Evolutionary conservation across 495 filamentous ascomycete genomes (phyloP).

Genomic region (Aspergillus heteromorphus): DNA sequence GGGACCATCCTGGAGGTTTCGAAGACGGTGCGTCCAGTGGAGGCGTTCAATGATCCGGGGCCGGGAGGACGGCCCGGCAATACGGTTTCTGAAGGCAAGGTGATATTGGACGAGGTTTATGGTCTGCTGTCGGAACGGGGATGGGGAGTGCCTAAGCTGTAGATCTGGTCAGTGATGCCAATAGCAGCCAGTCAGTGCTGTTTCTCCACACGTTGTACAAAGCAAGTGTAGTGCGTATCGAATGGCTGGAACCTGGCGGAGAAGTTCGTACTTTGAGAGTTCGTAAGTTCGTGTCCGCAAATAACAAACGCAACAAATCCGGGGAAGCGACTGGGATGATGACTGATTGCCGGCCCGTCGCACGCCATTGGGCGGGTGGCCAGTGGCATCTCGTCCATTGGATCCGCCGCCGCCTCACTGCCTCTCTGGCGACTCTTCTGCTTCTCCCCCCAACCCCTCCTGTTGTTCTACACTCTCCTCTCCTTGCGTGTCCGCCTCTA

Average conservation of each 20-base stretch:
- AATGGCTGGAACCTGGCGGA: too few species aligned
- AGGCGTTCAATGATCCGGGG: constrained; percentile 53
- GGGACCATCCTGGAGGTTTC: constrained; percentile 57
- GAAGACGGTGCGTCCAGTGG: constrained; percentile 49
- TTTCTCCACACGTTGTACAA: too few species aligned
- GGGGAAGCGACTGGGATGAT: not conserved
- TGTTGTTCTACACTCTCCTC: not conserved
- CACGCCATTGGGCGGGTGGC: too few species aligned
- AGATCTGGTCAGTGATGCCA: not conserved
- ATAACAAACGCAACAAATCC: too few species aligned
- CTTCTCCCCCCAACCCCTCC: not conserved
- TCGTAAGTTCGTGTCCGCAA: too few species aligned
- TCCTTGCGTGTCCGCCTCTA: not conserved
- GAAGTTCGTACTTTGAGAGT: not conserved
- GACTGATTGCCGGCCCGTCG: too few species aligned
- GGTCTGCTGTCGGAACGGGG: constrained; percentile 35
- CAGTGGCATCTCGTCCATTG: too few species aligned
- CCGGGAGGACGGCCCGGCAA: constrained; percentile 43
- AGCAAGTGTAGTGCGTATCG: too few species aligned
- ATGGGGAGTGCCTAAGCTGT: constrained; percentile 31
- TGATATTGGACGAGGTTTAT: constrained; percentile 42
- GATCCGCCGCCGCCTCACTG: too few species aligned
- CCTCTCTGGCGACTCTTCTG: too few species aligned
- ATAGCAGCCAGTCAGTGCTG: too few species aligned
- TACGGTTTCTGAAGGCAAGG: constrained; percentile 37